These are phyloP conservation scores for Plasmopara viticola DNA, from an alignment of 352 stramenopile species.

Conservation along the genomic window DNA sequence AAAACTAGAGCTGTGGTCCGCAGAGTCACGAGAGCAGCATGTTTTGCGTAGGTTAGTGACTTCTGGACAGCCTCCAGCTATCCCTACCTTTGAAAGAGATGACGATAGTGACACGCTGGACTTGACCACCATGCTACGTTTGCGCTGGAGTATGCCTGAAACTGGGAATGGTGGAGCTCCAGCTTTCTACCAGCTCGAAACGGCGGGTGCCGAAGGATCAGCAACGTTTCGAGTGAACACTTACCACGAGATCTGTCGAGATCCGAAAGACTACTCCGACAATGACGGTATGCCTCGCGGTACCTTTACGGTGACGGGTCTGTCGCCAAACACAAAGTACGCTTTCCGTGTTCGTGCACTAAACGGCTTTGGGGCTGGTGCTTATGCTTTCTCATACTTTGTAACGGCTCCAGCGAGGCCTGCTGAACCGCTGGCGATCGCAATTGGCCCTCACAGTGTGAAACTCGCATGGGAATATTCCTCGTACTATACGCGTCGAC, in stretches of 20 bases:
- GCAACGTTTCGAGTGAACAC: constrained; percentile 57
- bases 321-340: constrained; percentile 87
- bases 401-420: constrained; percentile 72
- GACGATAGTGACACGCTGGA: constrained; percentile 34
- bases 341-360: constrained; percentile 84
- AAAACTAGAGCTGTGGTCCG: constrained; percentile 71
- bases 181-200: constrained; percentile 82
- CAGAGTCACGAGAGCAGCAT: constrained; percentile 60
- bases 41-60: constrained; percentile 63
- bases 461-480: constrained; percentile 72
- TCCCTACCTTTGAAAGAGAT: constrained; percentile 46
- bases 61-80: constrained; percentile 50
- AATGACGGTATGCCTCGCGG: constrained; percentile 76
- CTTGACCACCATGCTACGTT: constrained; percentile 57
- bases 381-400: constrained; percentile 84
- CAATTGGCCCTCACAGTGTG: constrained; percentile 63
- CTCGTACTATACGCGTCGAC: constrained; percentile 52
- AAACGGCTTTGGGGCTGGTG: constrained; percentile 85
- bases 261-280: constrained; percentile 82
- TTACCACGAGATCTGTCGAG: constrained; percentile 80
- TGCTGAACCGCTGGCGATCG: constrained; percentile 53
- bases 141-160: constrained; percentile 65
- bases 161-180: constrained; percentile 50
- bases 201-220: constrained; percentile 65
- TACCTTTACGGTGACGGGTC: constrained; percentile 49